phyloP scores from a whole-genome alignment of 2,329 filamentous ascomycete species.

The Phyllosticta citrichinensis region DNA sequence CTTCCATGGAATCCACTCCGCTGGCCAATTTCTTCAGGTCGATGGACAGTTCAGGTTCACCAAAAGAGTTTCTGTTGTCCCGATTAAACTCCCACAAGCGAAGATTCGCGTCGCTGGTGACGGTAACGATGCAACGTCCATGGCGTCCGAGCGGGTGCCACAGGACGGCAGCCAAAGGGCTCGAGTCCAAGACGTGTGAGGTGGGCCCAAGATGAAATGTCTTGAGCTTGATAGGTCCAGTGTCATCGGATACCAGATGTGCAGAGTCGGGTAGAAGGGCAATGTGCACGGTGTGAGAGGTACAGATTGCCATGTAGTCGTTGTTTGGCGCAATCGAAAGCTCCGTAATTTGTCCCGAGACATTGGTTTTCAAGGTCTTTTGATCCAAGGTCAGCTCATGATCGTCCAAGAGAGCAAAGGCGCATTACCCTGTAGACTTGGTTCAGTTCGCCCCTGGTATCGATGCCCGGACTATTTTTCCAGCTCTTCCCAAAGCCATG shows the following conservation, averaged over 20 bases:
- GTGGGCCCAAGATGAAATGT: conserved; percentile 89
- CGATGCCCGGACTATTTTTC: neutral
- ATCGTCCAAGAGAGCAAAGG: neutral
- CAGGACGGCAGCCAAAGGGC: conserved; percentile 67
- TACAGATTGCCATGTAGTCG: conserved; percentile 75
- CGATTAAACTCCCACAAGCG: conserved; percentile 82
- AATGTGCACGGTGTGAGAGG: conserved; percentile 79
- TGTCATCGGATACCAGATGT: conserved; percentile 61
- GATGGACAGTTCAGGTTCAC: conserved; percentile 69
- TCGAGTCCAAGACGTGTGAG: conserved; percentile 78
- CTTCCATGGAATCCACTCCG: conserved; percentile 69
- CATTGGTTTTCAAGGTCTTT: conserved; percentile 65
- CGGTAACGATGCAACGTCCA: conserved; percentile 72
- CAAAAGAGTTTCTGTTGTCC: conserved; percentile 79
- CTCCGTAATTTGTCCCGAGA: conserved; percentile 75
- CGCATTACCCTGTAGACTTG: conserved; percentile 10
- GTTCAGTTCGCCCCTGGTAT: conserved; percentile 1
- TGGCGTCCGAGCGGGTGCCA: conserved; percentile 90
- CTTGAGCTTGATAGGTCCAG: conserved; percentile 63
- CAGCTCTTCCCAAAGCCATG: neutral
- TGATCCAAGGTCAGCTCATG: neutral
- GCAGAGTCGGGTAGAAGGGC: conserved; percentile 73
- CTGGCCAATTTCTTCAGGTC: conserved; percentile 85
- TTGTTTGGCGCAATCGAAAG: conserved; percentile 74
- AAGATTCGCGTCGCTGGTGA: conserved; percentile 80